Conservation (phyloP, 2,329 filamentous ascomycete species). For the Sphaerulina populicola region DNA sequence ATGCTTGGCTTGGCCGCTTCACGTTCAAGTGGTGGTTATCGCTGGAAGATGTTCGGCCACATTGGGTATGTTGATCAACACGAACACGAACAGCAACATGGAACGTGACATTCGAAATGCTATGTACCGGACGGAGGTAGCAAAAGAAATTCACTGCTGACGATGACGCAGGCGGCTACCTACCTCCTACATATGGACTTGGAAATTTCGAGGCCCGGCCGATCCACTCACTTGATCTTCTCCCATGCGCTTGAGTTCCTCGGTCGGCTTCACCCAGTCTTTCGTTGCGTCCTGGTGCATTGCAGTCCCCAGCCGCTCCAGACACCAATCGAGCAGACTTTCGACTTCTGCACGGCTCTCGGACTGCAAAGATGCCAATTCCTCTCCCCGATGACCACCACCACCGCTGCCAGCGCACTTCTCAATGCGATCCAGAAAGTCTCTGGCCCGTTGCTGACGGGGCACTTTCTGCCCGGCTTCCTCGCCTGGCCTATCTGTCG, state of each 20-base stretch:
- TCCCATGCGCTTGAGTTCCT: slow-evolving; percentile 36
- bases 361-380: slow-evolving; percentile 30
- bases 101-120: too few species aligned
- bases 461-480: slow-evolving; percentile 30
- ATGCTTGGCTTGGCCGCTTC: too few species aligned
- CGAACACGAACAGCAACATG: too few species aligned
- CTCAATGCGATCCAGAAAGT: slow-evolving; percentile 13
- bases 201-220: slow-evolving; percentile 42
- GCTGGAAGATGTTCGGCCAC: slow-evolving; percentile 6
- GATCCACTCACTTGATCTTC: slow-evolving; percentile 40
- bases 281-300: slow-evolving; percentile 38
- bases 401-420: slow-evolving; percentile 20
- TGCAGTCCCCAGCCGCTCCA: slow-evolving; percentile 39
- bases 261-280: slow-evolving; percentile 38
- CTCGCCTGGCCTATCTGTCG: slow-evolving; percentile 21
- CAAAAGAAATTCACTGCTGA: too few species aligned
- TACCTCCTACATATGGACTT: slow-evolving; percentile 13
- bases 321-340: slow-evolving; percentile 39
- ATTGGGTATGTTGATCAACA: not conserved
- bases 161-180: too few species aligned
- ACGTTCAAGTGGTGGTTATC: not conserved
- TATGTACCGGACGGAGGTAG: too few species aligned
- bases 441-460: slow-evolving; percentile 7
- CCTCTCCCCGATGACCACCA: slow-evolving; percentile 21
- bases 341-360: slow-evolving; percentile 37